Conservation (phyloP, 306 rosid genomes). For the Benincasa hispida region DNA sequence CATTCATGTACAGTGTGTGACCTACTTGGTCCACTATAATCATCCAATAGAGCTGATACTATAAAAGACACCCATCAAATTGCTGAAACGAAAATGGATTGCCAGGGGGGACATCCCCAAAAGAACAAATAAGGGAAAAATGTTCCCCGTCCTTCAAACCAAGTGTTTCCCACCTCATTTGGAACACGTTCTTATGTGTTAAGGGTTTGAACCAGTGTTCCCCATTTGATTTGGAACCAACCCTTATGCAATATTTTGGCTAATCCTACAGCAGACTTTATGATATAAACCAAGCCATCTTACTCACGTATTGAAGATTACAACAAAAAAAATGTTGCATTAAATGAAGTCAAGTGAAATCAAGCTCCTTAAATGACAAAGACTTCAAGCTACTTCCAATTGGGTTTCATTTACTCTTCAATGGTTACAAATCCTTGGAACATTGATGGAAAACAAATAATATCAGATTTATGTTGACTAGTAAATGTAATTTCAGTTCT, state of each 20-base stretch:
- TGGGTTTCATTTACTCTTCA: too few relatives aligned
- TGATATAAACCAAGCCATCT: too few relatives aligned
- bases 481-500: too few relatives aligned
- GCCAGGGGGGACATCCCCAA: background rate
- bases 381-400: too few relatives aligned
- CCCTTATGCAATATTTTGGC: background rate
- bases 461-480: too few relatives aligned
- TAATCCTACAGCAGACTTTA: background rate
- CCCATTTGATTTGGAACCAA: background rate
- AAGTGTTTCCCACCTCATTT: background rate
- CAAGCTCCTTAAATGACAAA: too few relatives aligned
- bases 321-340: too few relatives aligned
- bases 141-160: background rate
- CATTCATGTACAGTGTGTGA: background rate
- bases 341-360: too few relatives aligned
- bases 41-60: background rate
- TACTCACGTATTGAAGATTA: too few relatives aligned
- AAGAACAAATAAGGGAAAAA: background rate
- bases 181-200: background rate
- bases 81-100: background rate
- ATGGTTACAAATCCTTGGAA: too few relatives aligned
- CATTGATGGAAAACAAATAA: too few relatives aligned
- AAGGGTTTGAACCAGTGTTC: background rate
- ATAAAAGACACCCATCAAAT: background rate
- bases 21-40: background rate